phyloP scores from a whole-genome alignment of 2,329 filamentous ascomycete species.

The Ophiocordyceps sinensis region DNA sequence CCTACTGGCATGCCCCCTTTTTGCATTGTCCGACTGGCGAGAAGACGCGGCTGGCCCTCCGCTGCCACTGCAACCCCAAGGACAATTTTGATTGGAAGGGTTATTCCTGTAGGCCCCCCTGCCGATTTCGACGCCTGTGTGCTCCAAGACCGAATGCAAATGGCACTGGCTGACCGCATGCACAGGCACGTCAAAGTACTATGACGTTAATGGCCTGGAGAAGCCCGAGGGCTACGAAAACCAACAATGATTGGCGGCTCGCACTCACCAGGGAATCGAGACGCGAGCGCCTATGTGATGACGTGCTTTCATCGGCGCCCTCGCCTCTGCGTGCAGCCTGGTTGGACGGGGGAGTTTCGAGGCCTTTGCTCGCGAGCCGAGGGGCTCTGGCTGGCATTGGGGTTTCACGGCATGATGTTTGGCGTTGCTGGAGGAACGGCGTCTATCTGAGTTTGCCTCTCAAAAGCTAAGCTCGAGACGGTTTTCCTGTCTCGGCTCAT shows the following conservation, averaged over 20 bases:
- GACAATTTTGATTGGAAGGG: slow-evolving; percentile 99
- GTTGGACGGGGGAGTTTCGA: neutral
- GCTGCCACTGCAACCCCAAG: slow-evolving; percentile 87
- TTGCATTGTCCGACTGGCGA: slow-evolving; percentile 94
- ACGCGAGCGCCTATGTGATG: neutral
- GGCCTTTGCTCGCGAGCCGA: neutral
- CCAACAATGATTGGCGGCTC: slow-evolving; percentile 36
- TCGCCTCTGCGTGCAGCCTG: neutral
- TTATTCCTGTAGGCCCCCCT: slow-evolving; percentile 63
- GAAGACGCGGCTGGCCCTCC: slow-evolving; percentile 66
- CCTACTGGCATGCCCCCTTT: slow-evolving; percentile 95
- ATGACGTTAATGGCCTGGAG: slow-evolving; percentile 62
- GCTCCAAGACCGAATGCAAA: neutral
- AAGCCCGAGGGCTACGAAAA: slow-evolving; percentile 80
- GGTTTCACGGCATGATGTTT: slow-evolving; percentile 6
- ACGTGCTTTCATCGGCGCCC: neutral
- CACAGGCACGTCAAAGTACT: slow-evolving; percentile 59
- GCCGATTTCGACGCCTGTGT: neutral
- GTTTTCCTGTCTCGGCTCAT: slow-evolving; percentile 7
- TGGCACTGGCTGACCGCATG: neutral
- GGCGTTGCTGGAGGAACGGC: slow-evolving; percentile 9
- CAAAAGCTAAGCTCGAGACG: slow-evolving; percentile 13
- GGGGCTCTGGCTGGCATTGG: neutral
- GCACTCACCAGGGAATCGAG: neutral
- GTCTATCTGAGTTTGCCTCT: slow-evolving; percentile 6